Base-by-base conservation (phyloP, 345 rosid species). In the Hibiscus syriacus region DNA sequence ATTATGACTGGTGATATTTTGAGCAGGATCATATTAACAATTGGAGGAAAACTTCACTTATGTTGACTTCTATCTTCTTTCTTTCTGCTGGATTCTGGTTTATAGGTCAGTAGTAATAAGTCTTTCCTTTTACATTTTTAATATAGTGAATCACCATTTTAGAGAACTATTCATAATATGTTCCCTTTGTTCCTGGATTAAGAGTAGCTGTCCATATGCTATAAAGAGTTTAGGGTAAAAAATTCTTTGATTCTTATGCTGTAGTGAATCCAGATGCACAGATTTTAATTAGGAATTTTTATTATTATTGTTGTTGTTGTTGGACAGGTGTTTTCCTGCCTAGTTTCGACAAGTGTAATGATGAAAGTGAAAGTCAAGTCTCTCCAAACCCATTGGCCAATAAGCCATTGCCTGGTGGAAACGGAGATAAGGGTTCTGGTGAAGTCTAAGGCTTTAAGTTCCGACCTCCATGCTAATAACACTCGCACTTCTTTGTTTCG, bases 31-130 rank as follows among this genome's bases (percentile, higher is more conserved):
- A 68, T 16, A 32, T 68, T 62, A n/a, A 49, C 38, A 45, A 73
- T 66, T 90, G 99, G 99, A 85, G 94, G 80, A 58, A 56, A 72
- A 92, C 96, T 13, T 65, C 98, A 52, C 96, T 92, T 63, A 77
- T 85, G 49, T 79, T 95, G 69, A 89, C 99, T 32, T 76, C 88
- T 50, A 50, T 95, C 48, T 70, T 92, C 80, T 90, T 95, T 75
- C 81, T 82, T 19, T 87, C 98, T 26, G 89, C 99, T 68, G 74
- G 72, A 43, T 74, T 92, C 63, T 95, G 99, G 98, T 84, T 84
- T 55, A 77, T 83, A 79, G 99, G 99, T 86, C 71, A 77, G 70
- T 60, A 53, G n/a, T 23, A 13, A 19, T 6, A 41, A 12, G 20
- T 49, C 22, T 49, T 49, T 48, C 17, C 22, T 14, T 12, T 3